Conservation (phyloP, 2,329 filamentous ascomycete genomes). For the Trichoderma koningiopsis region DNA sequence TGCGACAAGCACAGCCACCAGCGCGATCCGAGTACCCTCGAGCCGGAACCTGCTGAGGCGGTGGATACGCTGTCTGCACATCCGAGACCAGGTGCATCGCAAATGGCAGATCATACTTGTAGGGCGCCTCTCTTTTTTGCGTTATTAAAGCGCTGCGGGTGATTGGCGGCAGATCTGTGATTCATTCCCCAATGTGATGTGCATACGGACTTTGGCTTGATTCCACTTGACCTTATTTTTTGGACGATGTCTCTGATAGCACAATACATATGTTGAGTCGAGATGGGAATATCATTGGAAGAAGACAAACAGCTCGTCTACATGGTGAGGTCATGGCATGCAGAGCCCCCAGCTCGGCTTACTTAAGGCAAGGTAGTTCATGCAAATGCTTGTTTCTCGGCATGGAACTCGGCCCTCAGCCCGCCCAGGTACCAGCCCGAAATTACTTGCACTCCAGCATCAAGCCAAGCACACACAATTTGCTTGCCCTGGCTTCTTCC, state of each 20-base stretch:
- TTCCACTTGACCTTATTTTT: neutral
- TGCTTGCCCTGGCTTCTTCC: neutral
- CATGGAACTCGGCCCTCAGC: constrained; percentile 13
- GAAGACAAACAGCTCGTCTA: neutral
- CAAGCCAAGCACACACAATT: neutral
- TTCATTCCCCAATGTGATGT: neutral
- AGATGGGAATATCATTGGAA: neutral
- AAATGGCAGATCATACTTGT: constrained; percentile 4
- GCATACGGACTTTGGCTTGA: neutral
- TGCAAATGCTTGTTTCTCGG: neutral
- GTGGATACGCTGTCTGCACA: neutral
- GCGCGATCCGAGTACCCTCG: neutral
- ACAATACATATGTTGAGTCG: neutral
- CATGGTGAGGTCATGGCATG: neutral
- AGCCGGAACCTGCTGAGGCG: neutral
- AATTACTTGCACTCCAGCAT: neutral
- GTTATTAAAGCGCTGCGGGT: constrained; percentile 19
- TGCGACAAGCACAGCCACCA: neutral
- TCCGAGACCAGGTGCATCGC: neutral
- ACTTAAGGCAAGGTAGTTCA: neutral
- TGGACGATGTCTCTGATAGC: neutral
- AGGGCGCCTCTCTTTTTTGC: neutral
- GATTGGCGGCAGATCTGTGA: constrained; percentile 12
- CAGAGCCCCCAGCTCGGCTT: neutral
- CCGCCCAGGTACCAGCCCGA: constrained; percentile 16